phyloP scores from a whole-genome alignment of 352 stramenopile species.

The Globisporangium sylvaticum region DNA sequence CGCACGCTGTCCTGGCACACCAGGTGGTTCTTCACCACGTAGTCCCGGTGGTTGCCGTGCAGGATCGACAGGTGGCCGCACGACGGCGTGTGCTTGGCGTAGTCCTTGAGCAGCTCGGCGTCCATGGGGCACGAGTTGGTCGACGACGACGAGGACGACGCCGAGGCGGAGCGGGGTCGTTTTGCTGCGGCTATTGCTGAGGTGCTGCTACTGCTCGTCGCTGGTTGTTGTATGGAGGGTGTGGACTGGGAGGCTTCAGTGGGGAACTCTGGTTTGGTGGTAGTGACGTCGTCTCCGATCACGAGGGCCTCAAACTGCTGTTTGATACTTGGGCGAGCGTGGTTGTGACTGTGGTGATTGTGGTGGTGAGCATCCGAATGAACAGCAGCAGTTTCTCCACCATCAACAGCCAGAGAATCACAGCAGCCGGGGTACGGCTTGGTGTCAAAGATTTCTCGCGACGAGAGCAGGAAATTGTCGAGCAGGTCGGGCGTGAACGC shows the following conservation, averaged over 20 bases:
- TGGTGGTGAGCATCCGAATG: not conserved
- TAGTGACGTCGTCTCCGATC: not conserved
- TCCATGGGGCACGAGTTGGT: conserved; percentile 14
- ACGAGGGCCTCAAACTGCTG: conserved; percentile 5
- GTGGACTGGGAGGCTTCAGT: not conserved
- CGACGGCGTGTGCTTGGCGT: conserved; percentile 54
- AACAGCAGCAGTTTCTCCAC: not conserved
- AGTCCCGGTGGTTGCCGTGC: conserved; percentile 77
- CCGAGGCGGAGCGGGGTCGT: not conserved
- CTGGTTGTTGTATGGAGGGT: not conserved
- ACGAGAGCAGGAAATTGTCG: conserved; percentile 33
- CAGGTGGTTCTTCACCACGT: conserved; percentile 80
- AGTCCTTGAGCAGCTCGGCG: conserved; percentile 42
- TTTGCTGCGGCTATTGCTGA: not conserved
- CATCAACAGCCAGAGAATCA: not conserved
- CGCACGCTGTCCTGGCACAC: conserved; percentile 74
- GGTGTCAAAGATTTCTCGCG: conserved; percentile 30
- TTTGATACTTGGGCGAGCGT: not conserved
- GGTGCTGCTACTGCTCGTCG: not conserved
- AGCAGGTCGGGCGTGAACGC: conserved; percentile 32
- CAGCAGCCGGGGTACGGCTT: conserved; percentile 7
- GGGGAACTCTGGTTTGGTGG: not conserved
- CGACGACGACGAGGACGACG: not conserved
- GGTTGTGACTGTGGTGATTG: not conserved
- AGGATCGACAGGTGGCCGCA: conserved; percentile 76